Base-by-base conservation (phyloP, 257 asterid species). In the Penstemon eatonii region DNA sequence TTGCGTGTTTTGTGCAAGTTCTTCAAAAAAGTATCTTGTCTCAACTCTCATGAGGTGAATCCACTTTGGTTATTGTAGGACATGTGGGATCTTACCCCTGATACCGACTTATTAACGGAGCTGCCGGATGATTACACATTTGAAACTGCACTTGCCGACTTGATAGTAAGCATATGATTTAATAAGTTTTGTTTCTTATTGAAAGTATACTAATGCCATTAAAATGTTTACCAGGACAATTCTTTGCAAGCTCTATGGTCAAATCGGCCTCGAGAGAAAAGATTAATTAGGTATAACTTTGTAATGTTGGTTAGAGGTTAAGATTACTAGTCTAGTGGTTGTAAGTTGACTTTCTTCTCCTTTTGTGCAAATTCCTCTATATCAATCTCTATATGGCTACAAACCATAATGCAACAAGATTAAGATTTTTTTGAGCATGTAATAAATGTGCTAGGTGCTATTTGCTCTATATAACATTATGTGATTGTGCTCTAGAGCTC, bases 81-180 rank as follows among this genome's bases (percentile, higher is more conserved):
- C 68, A 90, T 87, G 97, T 90, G 97, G 97, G 93, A 90, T 71
- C 84, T 90, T 10, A 87, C 96, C 3, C 96, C 96, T 0, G 87
- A 80, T 67, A 84, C 92, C 0, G 94, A 90, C 15, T 70, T 90
- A 50, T 70, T 87, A 36, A 84, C 56, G 76, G 96, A 90, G 80
- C 83, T 90, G 44, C 94, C 94, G 0, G 82, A 76, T 52, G 96
- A 86, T 7, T 86, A 86, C 62, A 78, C 89, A 0, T 81, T 81
- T 37, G 90, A 81, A 80, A 84, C 97, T 52, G 95, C 97, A 25
- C 90, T 90, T 38, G 93, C 91, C 0, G 97, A 90, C 74, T 79
- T 87, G 75, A 90, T 90, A 6, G 96, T 90, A 76, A 83, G 87
- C 62, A 50, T 49, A 59, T 39, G 44, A 40, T 74, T 37, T 66